A percentile compares a stretch with the other conserved stretches of the same genome.
phyloP scores from a whole-genome alignment of 306 rosid species.

The Rubus parviflorus region DNA sequence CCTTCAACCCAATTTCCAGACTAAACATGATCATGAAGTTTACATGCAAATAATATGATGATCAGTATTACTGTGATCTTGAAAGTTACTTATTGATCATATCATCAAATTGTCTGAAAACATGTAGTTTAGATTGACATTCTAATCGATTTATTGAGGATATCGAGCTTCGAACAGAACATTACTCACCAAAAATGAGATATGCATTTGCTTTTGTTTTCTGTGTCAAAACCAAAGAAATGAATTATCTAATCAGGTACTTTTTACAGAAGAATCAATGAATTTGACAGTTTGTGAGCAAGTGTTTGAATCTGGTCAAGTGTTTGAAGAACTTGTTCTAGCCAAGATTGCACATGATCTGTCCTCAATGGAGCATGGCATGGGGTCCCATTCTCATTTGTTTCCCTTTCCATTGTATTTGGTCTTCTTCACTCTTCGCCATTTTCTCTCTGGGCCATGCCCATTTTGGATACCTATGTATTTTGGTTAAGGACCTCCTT shows the following conservation, averaged over 20 bases:
- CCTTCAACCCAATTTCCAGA: not conserved
- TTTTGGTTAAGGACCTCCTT: not conserved
- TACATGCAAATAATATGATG: too few relatives aligned
- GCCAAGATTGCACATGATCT: conserved; percentile 48
- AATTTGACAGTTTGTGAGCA: conserved; percentile 37
- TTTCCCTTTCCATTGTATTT: conserved; percentile 52
- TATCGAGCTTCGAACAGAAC: not conserved
- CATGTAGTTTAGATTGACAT: not conserved
- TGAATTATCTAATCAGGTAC: conserved; percentile 4
- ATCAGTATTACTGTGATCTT: too few relatives aligned
- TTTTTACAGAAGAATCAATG: conserved; percentile 30
- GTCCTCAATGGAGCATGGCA: conserved; percentile 47
- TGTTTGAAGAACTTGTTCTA: conserved; percentile 23
- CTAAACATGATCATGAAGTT: too few relatives aligned
- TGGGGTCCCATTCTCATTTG: conserved; percentile 53
- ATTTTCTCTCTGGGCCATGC: conserved; percentile 28
- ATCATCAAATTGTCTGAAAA: not conserved
- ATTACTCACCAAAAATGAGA: conserved; percentile 1
- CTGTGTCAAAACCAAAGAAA: not conserved
- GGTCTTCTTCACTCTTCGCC: conserved; percentile 24
- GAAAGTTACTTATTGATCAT: not conserved
- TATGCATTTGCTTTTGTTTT: not conserved
- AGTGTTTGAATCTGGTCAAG: conserved; percentile 43
- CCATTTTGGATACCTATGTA: conserved; percentile 11
- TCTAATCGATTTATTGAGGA: not conserved